phyloP scores from a whole-genome alignment of 345 rosid species.

The Rhizophora mangle region DNA sequence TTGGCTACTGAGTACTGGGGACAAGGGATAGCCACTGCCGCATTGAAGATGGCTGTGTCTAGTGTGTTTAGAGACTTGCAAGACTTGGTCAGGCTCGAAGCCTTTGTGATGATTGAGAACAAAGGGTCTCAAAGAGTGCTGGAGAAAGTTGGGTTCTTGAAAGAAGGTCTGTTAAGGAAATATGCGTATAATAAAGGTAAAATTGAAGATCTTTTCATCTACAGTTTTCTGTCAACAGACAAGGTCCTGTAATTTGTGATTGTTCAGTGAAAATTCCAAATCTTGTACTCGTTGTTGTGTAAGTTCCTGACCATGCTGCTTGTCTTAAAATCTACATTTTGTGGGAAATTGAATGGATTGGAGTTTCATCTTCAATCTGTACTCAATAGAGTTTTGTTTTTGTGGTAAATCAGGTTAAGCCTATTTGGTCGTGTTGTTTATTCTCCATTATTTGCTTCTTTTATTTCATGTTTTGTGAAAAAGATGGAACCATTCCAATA shows the following conservation, averaged over 20 bases:
- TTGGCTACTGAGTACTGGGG: slow-evolving; percentile 45
- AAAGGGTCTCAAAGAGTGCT: slow-evolving; percentile 54
- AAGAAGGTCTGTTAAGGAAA: slow-evolving; percentile 62
- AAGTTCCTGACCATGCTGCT: too few species aligned
- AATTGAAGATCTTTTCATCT: slow-evolving; percentile 48
- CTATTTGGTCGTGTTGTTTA: too few species aligned
- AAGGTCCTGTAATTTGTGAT: slow-evolving; percentile 27
- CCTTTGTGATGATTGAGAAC: slow-evolving; percentile 53
- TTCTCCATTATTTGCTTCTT: too few species aligned
- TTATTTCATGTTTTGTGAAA: too few species aligned
- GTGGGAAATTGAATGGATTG: too few species aligned
- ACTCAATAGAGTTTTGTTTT: too few species aligned
- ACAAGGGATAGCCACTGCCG: slow-evolving; percentile 31
- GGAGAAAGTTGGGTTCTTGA: slow-evolving; percentile 59
- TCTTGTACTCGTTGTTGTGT: too few species aligned
- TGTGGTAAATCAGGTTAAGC: too few species aligned
- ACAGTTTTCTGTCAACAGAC: slow-evolving; percentile 41
- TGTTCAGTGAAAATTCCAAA: slow-evolving; percentile 33
- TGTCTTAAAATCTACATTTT: too few species aligned
- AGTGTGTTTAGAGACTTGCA: slow-evolving; percentile 31
- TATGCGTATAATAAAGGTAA: slow-evolving; percentile 44
- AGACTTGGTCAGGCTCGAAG: slow-evolving; percentile 50
- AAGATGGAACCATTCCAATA: too few species aligned
- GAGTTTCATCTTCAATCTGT: too few species aligned
- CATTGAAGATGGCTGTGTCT: slow-evolving; percentile 36